Evolutionary conservation across 495 filamentous ascomycete genomes (phyloP).

Genomic region (Penicillium arizonense): DNA sequence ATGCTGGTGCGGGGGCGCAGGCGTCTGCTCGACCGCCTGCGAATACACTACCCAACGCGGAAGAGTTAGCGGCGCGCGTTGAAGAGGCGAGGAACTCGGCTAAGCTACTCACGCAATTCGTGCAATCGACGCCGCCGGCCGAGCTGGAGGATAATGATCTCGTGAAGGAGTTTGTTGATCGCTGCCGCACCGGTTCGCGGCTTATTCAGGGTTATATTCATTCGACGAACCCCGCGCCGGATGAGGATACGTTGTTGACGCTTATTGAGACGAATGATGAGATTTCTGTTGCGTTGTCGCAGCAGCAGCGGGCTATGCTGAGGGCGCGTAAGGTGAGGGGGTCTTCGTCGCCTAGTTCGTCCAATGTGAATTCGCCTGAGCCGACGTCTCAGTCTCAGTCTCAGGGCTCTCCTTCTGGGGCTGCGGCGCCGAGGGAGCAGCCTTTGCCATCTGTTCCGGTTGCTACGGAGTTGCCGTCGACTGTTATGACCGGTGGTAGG

Average conservation of each 20-base stretch:
- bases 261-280: conserved; percentile 95
- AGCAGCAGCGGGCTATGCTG: conserved; percentile 78
- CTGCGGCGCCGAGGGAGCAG: background rate
- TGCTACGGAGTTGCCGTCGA: conserved; percentile 7
- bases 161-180: conserved; percentile 86
- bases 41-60: conserved; percentile 62
- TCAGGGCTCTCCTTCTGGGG: conserved; percentile 5
- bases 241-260: conserved; percentile 88
- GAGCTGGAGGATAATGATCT: conserved; percentile 82
- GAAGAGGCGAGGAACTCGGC: conserved; percentile 89
- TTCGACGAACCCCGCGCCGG: conserved; percentile 71
- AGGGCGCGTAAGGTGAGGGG: conserved; percentile 55
- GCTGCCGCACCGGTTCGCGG: conserved; percentile 74
- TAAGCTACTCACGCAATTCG: conserved; percentile 84
- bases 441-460: conserved; percentile 1
- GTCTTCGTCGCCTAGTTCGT: conserved; percentile 19
- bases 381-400: conserved; percentile 10
- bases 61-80: conserved; percentile 80
- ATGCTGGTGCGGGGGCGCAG: no score
- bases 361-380: conserved; percentile 17
- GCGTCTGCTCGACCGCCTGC: conserved; percentile 12
- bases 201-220: conserved; percentile 83
- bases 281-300: conserved; percentile 70
- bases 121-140: conserved; percentile 72
- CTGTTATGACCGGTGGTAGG: conserved; percentile 12